Evolutionary conservation across 768 basidiomycete genomes (phyloP).

Genomic region (Podaxis sp.): DNA sequence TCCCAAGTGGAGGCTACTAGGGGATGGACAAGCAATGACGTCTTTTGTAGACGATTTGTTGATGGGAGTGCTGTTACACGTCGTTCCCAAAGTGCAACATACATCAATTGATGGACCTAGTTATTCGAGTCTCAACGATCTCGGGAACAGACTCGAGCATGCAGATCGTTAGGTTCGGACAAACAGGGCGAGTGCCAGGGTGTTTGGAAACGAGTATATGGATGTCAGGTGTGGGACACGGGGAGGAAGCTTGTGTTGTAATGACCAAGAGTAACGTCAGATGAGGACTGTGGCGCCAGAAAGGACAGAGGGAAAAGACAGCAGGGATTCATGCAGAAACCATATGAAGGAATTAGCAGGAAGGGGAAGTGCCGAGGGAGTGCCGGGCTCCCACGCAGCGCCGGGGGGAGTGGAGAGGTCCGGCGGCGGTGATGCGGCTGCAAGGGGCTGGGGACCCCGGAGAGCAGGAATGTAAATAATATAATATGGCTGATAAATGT

Average conservation of each 20-base stretch:
- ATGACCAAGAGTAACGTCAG: neutral
- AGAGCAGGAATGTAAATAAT: neutral
- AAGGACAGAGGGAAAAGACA: neutral
- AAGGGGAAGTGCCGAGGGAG: neutral
- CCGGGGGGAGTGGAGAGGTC: slow-evolving; percentile 12
- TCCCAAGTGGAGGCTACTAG: neutral
- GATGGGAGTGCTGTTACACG: neutral
- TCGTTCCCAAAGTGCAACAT: neutral
- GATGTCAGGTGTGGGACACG: neutral
- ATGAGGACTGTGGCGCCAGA: neutral
- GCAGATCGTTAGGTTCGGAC: neutral
- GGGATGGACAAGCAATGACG: neutral
- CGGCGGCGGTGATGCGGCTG: slow-evolving; percentile 28
- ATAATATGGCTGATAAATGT: slow-evolving; percentile 6
- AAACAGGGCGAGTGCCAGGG: too few species aligned
- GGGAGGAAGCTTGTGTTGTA: neutral
- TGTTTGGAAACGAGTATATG: neutral
- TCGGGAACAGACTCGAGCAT: neutral
- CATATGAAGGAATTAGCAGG: neutral
- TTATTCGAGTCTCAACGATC: neutral
- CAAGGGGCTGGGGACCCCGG: slow-evolving; percentile 10
- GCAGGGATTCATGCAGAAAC: neutral
- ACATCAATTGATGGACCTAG: neutral
- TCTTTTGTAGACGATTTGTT: neutral
- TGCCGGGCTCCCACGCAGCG: slow-evolving; percentile 12